Percentiles rank a stretch among this genome's conserved stretches.
Conservation (phyloP, 352 stramenopile genomes). For the Phytophthora kernoviae region DNA sequence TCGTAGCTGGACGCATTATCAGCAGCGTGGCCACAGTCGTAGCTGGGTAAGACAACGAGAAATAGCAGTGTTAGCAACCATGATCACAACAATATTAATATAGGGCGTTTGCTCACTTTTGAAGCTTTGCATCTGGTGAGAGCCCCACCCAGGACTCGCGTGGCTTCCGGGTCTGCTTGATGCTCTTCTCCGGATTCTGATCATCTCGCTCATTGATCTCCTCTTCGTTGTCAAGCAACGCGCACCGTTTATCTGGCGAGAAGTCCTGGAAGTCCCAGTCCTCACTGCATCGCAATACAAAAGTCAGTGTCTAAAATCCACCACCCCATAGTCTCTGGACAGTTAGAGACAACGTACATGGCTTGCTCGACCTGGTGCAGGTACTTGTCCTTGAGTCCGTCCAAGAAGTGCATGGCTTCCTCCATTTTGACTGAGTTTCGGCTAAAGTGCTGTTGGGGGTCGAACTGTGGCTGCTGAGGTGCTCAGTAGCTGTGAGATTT, state of each 20-base stretch:
- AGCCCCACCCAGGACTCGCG: constrained; percentile 51
- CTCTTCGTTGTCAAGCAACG: constrained; percentile 61
- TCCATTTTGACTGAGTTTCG: constrained; percentile 24
- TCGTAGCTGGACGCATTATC: constrained; percentile 39
- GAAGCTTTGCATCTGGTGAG: constrained; percentile 49
- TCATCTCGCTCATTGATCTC: constrained; percentile 44
- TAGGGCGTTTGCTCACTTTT: constrained; percentile 36
- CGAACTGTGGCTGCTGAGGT: constrained; percentile 3
- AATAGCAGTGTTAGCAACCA: not conserved
- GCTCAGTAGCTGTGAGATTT: constrained; percentile 17
- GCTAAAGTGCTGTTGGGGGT: not conserved
- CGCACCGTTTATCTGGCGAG: constrained; percentile 63
- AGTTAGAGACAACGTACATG: constrained; percentile 37
- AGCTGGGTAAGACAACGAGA: constrained; percentile 18
- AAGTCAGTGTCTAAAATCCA: not conserved
- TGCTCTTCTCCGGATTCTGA: constrained; percentile 32
- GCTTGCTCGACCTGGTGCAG: constrained; percentile 59
- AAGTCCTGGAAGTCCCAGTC: constrained; percentile 81
- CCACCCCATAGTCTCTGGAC: not conserved
- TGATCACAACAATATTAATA: not conserved
- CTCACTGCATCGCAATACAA: constrained; percentile 35
- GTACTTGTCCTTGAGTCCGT: constrained; percentile 67
- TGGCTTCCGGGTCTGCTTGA: constrained; percentile 34
- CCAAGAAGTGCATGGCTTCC: constrained; percentile 48
- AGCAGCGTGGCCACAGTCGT: constrained; percentile 22